Percentiles rank a stretch among this genome's conserved stretches.
These are phyloP conservation scores for Meredithiella fracta DNA, from an alignment of 2,329 filamentous ascomycete genomes.

Conservation along the genomic window DNA sequence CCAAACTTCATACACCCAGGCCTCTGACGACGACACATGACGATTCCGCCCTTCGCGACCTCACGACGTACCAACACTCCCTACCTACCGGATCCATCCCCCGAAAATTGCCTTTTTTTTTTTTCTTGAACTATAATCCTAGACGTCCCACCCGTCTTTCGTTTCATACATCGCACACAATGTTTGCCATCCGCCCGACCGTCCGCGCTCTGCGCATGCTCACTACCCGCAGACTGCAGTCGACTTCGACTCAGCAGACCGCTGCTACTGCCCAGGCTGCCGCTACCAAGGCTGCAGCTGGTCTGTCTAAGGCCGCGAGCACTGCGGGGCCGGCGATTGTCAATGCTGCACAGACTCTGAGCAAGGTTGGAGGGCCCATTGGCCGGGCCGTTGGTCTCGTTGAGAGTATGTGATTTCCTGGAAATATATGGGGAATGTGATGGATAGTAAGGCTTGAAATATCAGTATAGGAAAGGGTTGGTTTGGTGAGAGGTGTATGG, in stretches of 20 bases:
- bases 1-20: background rate
- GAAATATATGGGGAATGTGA: background rate
- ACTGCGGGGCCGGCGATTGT: constrained; percentile 64
- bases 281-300: constrained; percentile 48
- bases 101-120: background rate
- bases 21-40: constrained; percentile 4
- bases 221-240: constrained; percentile 43
- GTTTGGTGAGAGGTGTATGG: background rate
- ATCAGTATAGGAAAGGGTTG: background rate
- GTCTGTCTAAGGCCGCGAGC: constrained; percentile 64
- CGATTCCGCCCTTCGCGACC: constrained; percentile 3
- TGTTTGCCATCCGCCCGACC: constrained; percentile 20
- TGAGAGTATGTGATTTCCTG: constrained; percentile 54
- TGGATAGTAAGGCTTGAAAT: background rate
- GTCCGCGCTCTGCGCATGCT: constrained; percentile 29
- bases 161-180: constrained; percentile 13
- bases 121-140: background rate
- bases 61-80: background rate
- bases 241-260: constrained; percentile 29
- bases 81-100: background rate
- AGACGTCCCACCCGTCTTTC: background rate
- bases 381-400: constrained; percentile 62
- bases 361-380: constrained; percentile 68
- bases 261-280: constrained; percentile 21
- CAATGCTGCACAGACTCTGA: constrained; percentile 55